A percentile compares a stretch with the other conserved stretches of the same genome.
phyloP scores from a whole-genome alignment of 2,329 filamentous ascomycete genomes.

The Cladobotryum protrusum region DNA sequence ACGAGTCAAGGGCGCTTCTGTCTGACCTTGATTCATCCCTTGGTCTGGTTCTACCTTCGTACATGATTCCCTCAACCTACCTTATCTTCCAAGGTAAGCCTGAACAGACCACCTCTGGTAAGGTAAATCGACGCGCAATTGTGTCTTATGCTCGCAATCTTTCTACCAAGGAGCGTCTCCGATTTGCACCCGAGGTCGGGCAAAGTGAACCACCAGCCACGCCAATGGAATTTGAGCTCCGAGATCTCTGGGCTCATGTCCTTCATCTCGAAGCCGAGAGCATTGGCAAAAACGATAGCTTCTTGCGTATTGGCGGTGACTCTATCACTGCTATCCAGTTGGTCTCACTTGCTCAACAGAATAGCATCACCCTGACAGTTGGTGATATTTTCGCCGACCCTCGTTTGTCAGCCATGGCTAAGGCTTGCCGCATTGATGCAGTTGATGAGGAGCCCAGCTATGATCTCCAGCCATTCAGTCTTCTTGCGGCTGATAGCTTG shows the following conservation, averaged over 20 bases:
- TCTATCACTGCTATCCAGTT: conserved; percentile 14
- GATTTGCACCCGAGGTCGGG: conserved; percentile 3
- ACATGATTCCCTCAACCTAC: conserved; percentile 14
- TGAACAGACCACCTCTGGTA: conserved; percentile 10
- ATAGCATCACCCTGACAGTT: conserved; percentile 10
- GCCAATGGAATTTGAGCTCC: conserved; percentile 8
- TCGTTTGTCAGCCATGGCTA: conserved; percentile 1
- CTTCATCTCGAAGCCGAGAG: background rate
- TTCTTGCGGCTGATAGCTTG: background rate
- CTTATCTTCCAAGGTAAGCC: conserved; percentile 11
- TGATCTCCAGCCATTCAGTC: background rate
- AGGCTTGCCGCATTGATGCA: background rate
- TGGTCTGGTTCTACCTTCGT: conserved; percentile 7
- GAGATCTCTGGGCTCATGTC: conserved; percentile 3
- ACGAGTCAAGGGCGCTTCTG: conserved; percentile 3
- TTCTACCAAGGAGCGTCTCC: conserved; percentile 3
- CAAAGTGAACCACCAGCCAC: conserved; percentile 4
- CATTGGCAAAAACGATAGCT: conserved; percentile 14
- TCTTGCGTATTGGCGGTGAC: conserved; percentile 14
- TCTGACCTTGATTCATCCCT: conserved; percentile 9
- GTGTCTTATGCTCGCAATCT: conserved; percentile 2
- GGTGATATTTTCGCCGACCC: conserved; percentile 12
- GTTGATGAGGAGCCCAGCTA: background rate
- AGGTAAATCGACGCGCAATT: conserved; percentile 8
- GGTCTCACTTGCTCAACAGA: conserved; percentile 9